These are phyloP conservation scores for Thinopyrum obtusiflorum DNA, from an alignment of 202 grass and related monocot genomes.

Conservation along the genomic window DNA sequence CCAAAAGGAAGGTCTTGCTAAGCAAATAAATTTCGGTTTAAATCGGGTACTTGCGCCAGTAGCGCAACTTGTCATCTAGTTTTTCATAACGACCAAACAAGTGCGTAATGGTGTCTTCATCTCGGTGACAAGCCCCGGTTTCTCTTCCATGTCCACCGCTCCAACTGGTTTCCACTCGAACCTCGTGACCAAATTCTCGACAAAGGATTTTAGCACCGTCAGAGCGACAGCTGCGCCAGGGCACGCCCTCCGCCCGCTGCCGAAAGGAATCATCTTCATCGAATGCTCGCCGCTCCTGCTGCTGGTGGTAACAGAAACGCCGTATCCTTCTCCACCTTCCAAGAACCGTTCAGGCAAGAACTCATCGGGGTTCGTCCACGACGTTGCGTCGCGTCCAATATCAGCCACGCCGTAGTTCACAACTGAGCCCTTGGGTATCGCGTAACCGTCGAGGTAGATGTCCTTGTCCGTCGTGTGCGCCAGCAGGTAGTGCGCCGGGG, in stretches of 20 bases:
- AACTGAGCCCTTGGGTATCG: slow-evolving; percentile 21
- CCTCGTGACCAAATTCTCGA: background rate
- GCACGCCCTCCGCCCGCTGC: slow-evolving; percentile 34
- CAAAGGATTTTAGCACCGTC: slow-evolving; percentile 28
- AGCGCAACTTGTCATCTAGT: too few relatives aligned
- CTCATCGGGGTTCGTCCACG: slow-evolving; percentile 21
- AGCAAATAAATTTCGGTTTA: too few relatives aligned
- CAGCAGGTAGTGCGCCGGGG: slow-evolving; percentile 30
- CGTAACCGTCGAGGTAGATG: background rate
- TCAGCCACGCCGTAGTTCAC: slow-evolving; percentile 37
- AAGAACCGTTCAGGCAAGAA: slow-evolving; percentile 41
- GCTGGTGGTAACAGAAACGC: background rate
- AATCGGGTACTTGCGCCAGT: too few relatives aligned
- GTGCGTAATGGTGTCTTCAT: slow-evolving; percentile 20
- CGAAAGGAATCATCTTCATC: slow-evolving; percentile 49
- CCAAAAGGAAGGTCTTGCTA: too few relatives aligned
- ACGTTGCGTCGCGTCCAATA: background rate
- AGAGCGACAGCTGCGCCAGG: background rate
- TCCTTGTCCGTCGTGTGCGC: slow-evolving; percentile 34
- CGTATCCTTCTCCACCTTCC: slow-evolving; percentile 24
- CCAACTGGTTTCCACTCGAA: slow-evolving; percentile 31
- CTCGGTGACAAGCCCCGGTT: slow-evolving; percentile 1
- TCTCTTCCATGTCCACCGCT: slow-evolving; percentile 26
- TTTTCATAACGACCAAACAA: background rate
- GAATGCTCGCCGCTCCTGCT: background rate